Evolutionary conservation across 2,329 filamentous ascomycete genomes (phyloP).

Genomic region (Simplicillium aogashimaense): DNA sequence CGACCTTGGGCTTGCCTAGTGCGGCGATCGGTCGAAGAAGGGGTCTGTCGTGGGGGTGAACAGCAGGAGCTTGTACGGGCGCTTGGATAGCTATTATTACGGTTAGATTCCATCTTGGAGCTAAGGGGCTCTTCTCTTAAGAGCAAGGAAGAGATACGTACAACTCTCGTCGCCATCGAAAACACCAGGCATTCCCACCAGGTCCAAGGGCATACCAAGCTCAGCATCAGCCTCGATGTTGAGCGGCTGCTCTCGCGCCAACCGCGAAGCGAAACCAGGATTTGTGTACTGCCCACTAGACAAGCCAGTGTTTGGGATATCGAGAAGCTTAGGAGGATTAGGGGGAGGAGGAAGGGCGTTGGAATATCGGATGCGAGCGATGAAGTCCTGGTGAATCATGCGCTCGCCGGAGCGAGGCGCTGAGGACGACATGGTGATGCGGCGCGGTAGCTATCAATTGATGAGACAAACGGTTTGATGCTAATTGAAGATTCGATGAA

Average conservation of each 20-base stretch:
- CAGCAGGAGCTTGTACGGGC: slow-evolving; percentile 55
- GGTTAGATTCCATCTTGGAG: slow-evolving; percentile 7
- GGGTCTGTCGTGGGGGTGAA: slow-evolving; percentile 76
- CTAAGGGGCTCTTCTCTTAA: background rate
- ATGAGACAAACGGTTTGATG: slow-evolving; percentile 6
- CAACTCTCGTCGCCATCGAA: slow-evolving; percentile 93
- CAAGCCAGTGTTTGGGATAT: slow-evolving; percentile 90
- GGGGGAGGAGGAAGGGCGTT: slow-evolving; percentile 93
- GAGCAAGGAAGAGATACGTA: slow-evolving; percentile 33
- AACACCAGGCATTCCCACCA: slow-evolving; percentile 88
- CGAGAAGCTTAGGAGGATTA: slow-evolving; percentile 89
- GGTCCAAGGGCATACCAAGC: slow-evolving; percentile 91
- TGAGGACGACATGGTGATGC: slow-evolving; percentile 20
- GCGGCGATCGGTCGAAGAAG: slow-evolving; percentile 77
- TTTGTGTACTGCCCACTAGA: slow-evolving; percentile 81
- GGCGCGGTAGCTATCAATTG: slow-evolving; percentile 7
- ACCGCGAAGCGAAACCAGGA: slow-evolving; percentile 77
- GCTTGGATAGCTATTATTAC: slow-evolving; percentile 64
- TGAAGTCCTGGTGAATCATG: slow-evolving; percentile 86
- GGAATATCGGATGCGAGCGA: slow-evolving; percentile 88
- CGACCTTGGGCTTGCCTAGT: slow-evolving; percentile 72
- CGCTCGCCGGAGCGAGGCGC: slow-evolving; percentile 39
- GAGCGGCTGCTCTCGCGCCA: slow-evolving; percentile 83
- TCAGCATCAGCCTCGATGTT: slow-evolving; percentile 98
- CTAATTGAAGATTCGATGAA: background rate